Percentiles rank a stretch among this genome's conserved stretches.
Evolutionary conservation across 768 basidiomycete genomes (phyloP).

Genomic region (Lactifluus piperatus): DNA sequence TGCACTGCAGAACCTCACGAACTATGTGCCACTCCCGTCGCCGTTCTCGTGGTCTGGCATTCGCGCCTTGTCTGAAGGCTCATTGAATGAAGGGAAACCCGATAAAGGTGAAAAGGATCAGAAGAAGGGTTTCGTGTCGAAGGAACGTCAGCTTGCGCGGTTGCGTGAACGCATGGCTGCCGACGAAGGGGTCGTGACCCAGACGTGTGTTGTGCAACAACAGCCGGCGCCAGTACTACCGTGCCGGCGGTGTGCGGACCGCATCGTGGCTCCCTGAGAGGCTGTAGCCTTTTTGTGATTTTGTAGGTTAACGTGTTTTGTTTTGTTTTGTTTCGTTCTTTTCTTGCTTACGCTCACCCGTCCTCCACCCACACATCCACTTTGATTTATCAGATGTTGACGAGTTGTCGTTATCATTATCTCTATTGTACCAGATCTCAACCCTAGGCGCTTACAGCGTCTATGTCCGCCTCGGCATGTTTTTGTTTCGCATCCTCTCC

Average conservation of each 20-base stretch:
- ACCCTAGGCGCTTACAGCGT: no score
- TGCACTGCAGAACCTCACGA: constrained; percentile 51
- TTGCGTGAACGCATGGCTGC: constrained; percentile 48
- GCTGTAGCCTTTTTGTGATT: neutral
- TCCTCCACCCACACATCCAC: neutral
- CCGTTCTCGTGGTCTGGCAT: constrained; percentile 34
- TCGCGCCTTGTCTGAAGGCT: neutral
- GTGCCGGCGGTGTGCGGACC: constrained; percentile 11
- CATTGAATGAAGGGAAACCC: neutral
- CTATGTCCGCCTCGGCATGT: neutral
- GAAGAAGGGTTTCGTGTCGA: constrained; percentile 40
- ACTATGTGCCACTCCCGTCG: constrained; percentile 41
- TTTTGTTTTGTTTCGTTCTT: neutral
- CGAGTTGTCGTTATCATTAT: constrained; percentile 14
- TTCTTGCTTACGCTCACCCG: neutral
- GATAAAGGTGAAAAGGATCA: constrained; percentile 22
- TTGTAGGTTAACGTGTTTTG: constrained; percentile 6
- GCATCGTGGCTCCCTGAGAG: constrained; percentile 12
- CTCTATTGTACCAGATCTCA: constrained; percentile 1
- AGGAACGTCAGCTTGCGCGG: constrained; percentile 58
- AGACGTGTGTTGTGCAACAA: neutral
- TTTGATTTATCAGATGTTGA: neutral
- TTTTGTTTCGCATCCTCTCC: neutral
- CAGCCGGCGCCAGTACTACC: neutral
- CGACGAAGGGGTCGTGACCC: constrained; percentile 23